phyloP scores from a whole-genome alignment of 371 early-diverging fungal genomes.

The Quaeritorhiza haematococci region DNA sequence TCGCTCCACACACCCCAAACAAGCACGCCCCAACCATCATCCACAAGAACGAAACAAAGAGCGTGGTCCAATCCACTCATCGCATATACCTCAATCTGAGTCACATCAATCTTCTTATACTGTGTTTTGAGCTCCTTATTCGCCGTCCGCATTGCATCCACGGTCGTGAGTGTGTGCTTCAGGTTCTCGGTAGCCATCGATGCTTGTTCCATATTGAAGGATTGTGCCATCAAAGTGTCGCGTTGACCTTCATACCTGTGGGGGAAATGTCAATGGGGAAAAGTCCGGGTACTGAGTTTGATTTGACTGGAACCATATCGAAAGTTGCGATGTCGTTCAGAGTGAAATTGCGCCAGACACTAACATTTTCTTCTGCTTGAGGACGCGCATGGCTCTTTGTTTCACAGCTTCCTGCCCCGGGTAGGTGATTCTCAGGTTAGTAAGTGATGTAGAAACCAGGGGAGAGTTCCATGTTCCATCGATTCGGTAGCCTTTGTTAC shows the following conservation, averaged over 20 bases:
- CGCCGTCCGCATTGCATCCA: slow-evolving; percentile 91
- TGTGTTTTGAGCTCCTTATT: slow-evolving; percentile 91
- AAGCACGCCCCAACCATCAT: no score
- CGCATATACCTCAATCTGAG: slow-evolving; percentile 82
- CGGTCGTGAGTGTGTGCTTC: slow-evolving; percentile 84
- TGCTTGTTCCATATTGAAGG: slow-evolving; percentile 93
- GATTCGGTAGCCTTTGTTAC: neutral
- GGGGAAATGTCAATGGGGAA: neutral
- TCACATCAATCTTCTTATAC: slow-evolving; percentile 86
- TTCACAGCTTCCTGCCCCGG: slow-evolving; percentile 73
- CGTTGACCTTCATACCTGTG: slow-evolving; percentile 84
- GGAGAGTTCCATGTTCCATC: neutral
- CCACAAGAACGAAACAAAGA: no score
- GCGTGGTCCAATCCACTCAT: no score
- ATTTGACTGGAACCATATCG: neutral
- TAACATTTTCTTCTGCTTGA: slow-evolving; percentile 88
- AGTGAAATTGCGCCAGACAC: no score
- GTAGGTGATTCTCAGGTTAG: no score
- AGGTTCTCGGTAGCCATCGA: slow-evolving; percentile 90
- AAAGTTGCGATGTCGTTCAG: no score
- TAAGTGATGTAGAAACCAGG: neutral
- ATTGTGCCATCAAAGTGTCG: slow-evolving; percentile 87
- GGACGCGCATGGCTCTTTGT: slow-evolving; percentile 79
- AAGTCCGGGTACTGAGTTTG: neutral
- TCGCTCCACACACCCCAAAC: no score